phyloP scores from a whole-genome alignment of 2,329 filamentous ascomycete species.

The Fonsecaea monophora region DNA sequence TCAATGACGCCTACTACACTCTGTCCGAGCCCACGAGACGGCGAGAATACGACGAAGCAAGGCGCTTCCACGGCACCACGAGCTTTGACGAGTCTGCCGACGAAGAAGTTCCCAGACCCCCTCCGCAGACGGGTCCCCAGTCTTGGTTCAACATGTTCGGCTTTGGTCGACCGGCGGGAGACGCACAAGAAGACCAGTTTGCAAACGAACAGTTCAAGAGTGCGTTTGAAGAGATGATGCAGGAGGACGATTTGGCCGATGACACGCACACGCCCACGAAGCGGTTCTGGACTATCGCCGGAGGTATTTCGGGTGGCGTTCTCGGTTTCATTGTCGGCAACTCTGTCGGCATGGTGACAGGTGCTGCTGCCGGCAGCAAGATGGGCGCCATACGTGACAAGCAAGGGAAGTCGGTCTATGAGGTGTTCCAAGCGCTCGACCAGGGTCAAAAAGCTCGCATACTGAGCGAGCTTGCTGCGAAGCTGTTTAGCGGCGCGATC shows the following conservation, averaged over 20 bases:
- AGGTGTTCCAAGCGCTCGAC: constrained; percentile 85
- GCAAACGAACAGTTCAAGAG: constrained; percentile 85
- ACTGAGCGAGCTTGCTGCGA: constrained; percentile 81
- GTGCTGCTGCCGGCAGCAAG: constrained; percentile 89
- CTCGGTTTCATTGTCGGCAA: constrained; percentile 96
- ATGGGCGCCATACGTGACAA: constrained; percentile 89
- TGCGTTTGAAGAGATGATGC: constrained; percentile 88
- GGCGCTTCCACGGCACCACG: constrained; percentile 61
- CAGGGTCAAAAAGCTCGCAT: constrained; percentile 80
- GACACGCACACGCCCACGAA: constrained; percentile 63
- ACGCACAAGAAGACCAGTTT: constrained; percentile 53
- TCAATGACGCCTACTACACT: constrained; percentile 93
- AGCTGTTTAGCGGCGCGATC: constrained; percentile 68
- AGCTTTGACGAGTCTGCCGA: constrained; percentile 58
- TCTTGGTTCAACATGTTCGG: constrained; percentile 76
- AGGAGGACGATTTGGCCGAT: constrained; percentile 82
- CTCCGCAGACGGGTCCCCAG: constrained; percentile 55
- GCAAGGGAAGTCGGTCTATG: constrained; percentile 92
- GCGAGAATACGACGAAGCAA: constrained; percentile 81
- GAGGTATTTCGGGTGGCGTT: constrained; percentile 83
- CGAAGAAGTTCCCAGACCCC: constrained; percentile 39
- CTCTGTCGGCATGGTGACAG: constrained; percentile 84
- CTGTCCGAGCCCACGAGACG: constrained; percentile 80
- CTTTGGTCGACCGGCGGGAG: constrained; percentile 53
- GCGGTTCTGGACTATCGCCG: constrained; percentile 86